Base-by-base conservation (phyloP, 2,329 filamentous ascomycete genomes). In the Talaromyces piceae region DNA sequence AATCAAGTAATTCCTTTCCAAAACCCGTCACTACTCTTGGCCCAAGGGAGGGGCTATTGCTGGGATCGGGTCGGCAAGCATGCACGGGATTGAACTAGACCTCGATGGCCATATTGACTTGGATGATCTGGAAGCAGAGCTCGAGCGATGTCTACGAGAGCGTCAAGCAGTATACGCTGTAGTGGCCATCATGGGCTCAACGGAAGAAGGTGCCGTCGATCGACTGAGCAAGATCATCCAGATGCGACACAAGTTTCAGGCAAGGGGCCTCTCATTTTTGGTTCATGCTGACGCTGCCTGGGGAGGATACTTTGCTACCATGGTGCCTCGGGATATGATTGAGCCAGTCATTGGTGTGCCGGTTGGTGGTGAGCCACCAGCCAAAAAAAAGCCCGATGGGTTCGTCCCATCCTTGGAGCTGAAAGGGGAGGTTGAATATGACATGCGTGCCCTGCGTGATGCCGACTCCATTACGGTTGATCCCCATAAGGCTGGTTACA, bases 281-380 rank as follows among this genome's bases (percentile, higher is more conserved):
- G 62, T 77, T 6, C 75, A 77, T 47, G 71, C 65, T 1, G 75
- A 77, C 53, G 75, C 73, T 0, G 74, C 74, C 0, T 77, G 75
- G 75, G 74, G 75, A 16, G 75, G 75, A 0, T 77, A 77, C 49
- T 77, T 77, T 50, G 64, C 65, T 23, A 68, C 69, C 0, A 75
- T 76, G 72, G 26, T 77, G 16, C 69, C 63, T 8, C 54, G 56
- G 3, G 57, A 56, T 9, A 60, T 63, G 27, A 52, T 61, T 63
- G 44, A 62, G 62, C 48, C 54, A 70, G 30, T 60, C 5, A 18
- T 37, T 7, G 33, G 13, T 43, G n/a, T 43, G 20, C 39, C 39
- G 6, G 13, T 23, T 12, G 23, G 8, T n/a, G 2, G 6, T 5
- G 6, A n/a, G 9, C 20, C 39, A 43, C 6, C 20, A 18, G n/a